phyloP scores from a whole-genome alignment of 441 rosid species.

The Adansonia grandidieri region DNA sequence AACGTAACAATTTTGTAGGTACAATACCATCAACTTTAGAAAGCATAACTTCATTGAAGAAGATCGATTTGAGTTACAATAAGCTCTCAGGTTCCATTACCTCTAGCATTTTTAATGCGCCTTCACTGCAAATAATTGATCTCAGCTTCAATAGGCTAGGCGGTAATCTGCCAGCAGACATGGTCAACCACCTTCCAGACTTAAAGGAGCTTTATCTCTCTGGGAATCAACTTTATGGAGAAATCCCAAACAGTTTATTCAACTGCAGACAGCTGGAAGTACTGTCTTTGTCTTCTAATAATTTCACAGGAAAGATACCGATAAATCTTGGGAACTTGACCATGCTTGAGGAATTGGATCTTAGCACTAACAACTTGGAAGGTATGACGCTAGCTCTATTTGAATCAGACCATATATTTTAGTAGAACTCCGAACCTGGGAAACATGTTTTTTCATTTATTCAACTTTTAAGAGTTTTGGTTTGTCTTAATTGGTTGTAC shows the following conservation, averaged over 20 bases:
- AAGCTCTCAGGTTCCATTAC: slow-evolving; percentile 10
- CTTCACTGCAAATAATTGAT: slow-evolving; percentile 12
- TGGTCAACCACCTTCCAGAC: slow-evolving; percentile 9
- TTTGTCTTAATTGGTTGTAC: background rate
- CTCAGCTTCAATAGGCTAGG: background rate
- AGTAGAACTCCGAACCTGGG: background rate
- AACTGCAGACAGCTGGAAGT: background rate
- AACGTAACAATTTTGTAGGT: slow-evolving; percentile 5
- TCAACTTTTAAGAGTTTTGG: too few species aligned
- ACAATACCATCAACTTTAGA: background rate
- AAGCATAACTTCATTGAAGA: slow-evolving; percentile 3
- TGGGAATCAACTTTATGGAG: slow-evolving; percentile 14
- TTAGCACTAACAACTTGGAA: slow-evolving; percentile 19
- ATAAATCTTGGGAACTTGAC: slow-evolving; percentile 18
- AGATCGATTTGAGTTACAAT: background rate
- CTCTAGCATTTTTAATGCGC: background rate
- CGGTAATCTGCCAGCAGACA: background rate
- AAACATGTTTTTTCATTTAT: background rate
- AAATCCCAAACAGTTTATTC: slow-evolving; percentile 13
- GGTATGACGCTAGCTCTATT: slow-evolving; percentile 15
- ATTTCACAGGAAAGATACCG: background rate
- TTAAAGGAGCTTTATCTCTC: background rate
- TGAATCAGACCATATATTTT: slow-evolving; percentile 6
- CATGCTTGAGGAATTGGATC: background rate
- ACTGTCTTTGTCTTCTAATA: background rate